Percentiles rank a stretch among this genome's conserved stretches.
These are phyloP conservation scores for Lactifluus subvellereus DNA, from an alignment of 768 basidiomycete species.

Conservation along the genomic window DNA sequence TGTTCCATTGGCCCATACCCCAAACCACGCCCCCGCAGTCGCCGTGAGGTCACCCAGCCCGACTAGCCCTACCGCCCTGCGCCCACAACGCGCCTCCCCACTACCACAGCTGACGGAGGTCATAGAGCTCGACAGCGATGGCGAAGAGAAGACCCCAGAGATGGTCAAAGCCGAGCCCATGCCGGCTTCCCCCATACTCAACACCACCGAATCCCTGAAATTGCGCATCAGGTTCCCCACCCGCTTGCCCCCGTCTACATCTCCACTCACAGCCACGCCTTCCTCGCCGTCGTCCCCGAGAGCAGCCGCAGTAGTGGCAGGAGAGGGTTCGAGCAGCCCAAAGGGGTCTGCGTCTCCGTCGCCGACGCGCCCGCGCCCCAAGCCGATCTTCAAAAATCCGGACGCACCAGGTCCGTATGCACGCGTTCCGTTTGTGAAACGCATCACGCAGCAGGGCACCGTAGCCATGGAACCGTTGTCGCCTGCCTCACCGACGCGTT, in stretches of 20 bases:
- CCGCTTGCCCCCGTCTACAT: not conserved
- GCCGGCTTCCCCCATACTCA: not conserved
- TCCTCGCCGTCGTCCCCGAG: not conserved
- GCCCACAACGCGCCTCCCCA: not conserved
- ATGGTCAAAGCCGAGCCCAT: conserved; percentile 5
- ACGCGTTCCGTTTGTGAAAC: conserved; percentile 13
- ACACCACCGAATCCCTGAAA: conserved; percentile 10
- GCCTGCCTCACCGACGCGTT: not conserved
- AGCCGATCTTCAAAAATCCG: conserved; percentile 18
- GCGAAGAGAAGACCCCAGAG: conserved; percentile 2
- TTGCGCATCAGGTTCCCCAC: conserved; percentile 12
- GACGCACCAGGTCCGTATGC: conserved; percentile 11
- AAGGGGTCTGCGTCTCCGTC: not conserved
- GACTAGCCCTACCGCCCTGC: not conserved
- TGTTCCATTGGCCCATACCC: not conserved
- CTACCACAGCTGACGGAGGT: not conserved
- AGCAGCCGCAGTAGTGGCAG: not conserved
- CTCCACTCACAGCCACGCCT: not conserved
- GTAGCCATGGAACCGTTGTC: not conserved
- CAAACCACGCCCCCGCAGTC: not conserved
- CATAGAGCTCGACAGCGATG: conserved; percentile 20
- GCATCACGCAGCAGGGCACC: not conserved
- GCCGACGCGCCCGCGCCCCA: conserved; percentile 17
- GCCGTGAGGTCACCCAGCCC: not conserved
- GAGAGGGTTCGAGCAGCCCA: not conserved